phyloP scores from a whole-genome alignment of 306 rosid genomes.

The Cucurbita pepo region DNA sequence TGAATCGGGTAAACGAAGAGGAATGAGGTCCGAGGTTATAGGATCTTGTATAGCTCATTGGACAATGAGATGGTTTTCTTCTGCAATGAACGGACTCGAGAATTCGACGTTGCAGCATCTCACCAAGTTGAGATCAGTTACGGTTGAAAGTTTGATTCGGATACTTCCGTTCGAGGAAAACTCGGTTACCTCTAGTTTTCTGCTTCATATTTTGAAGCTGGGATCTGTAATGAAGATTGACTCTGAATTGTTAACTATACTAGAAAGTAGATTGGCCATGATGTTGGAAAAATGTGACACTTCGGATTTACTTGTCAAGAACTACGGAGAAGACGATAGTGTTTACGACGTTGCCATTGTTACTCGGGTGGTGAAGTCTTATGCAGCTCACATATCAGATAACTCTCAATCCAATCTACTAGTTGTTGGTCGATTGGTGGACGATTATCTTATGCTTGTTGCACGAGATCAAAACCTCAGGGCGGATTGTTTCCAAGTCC shows the following conservation, averaged over 20 bases:
- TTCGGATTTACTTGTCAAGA: conserved; percentile 46
- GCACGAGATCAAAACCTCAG: conserved; percentile 53
- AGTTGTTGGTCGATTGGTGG: conserved; percentile 52
- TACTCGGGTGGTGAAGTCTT: conserved; percentile 26
- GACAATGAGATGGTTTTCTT: conserved; percentile 45
- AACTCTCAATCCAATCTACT: conserved; percentile 24
- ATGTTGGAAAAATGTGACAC: conserved; percentile 42
- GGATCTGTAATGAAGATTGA: conserved; percentile 35
- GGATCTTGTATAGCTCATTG: conserved; percentile 61
- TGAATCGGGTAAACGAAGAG: conserved; percentile 30
- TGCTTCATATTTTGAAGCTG: conserved; percentile 51
- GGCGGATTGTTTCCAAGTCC: conserved; percentile 32
- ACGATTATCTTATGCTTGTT: conserved; percentile 43
- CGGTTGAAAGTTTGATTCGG: conserved; percentile 47
- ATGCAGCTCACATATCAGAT: conserved; percentile 18
- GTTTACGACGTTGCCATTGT: conserved; percentile 41
- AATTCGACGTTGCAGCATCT: conserved; percentile 10
- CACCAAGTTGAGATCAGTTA: conserved; percentile 26
- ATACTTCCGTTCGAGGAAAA: conserved; percentile 47
- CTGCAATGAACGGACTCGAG: conserved; percentile 21
- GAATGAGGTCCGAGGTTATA: conserved; percentile 31
- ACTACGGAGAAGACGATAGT: conserved; percentile 21
- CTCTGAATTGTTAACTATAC: conserved; percentile 17
- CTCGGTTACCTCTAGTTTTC: conserved; percentile 50
- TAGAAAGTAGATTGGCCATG: conserved; percentile 38